phyloP scores from a whole-genome alignment of 495 filamentous ascomycete genomes.

The Cudoniella acicularis region DNA sequence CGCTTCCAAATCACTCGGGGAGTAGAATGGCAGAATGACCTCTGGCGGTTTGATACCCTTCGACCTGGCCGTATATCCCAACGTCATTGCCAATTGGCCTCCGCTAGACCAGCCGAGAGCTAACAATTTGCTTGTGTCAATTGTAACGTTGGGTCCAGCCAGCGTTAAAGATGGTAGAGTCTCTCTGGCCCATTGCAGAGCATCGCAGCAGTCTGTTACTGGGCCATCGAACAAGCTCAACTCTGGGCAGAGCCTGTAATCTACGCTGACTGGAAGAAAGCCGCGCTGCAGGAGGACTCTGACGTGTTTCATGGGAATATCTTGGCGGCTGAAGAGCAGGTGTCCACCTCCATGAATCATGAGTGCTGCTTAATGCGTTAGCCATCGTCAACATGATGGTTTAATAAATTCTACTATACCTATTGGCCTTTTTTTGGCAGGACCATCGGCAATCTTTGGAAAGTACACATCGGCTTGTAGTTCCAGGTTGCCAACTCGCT shows the following conservation, averaged over 20 bases:
- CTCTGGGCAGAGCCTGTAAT: constrained; percentile 57
- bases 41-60: constrained; percentile 37
- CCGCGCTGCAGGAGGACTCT: constrained; percentile 34
- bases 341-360: constrained; percentile 58
- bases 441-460: constrained; percentile 19
- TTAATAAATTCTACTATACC: constrained; percentile 12
- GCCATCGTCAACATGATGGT: neutral
- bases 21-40: constrained; percentile 52
- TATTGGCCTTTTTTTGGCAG: constrained; percentile 12
- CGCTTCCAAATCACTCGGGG: constrained; percentile 42
- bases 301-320: constrained; percentile 41
- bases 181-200: constrained; percentile 40
- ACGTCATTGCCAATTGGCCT: constrained; percentile 48
- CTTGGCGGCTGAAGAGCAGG: constrained; percentile 42
- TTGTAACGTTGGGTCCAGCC: constrained; percentile 23
- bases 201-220: constrained; percentile 46
- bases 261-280: constrained; percentile 49
- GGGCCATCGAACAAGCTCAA: constrained; percentile 42
- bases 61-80: constrained; percentile 35
- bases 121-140: constrained; percentile 39
- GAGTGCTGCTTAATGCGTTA: constrained; percentile 36
- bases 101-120: constrained; percentile 57
- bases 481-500: constrained; percentile 17
- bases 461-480: constrained; percentile 44
- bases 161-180: constrained; percentile 35